Evolutionary conservation across 176 grass and related monocot genomes (phyloP).

Genomic region (Musa schizocarpa): DNA sequence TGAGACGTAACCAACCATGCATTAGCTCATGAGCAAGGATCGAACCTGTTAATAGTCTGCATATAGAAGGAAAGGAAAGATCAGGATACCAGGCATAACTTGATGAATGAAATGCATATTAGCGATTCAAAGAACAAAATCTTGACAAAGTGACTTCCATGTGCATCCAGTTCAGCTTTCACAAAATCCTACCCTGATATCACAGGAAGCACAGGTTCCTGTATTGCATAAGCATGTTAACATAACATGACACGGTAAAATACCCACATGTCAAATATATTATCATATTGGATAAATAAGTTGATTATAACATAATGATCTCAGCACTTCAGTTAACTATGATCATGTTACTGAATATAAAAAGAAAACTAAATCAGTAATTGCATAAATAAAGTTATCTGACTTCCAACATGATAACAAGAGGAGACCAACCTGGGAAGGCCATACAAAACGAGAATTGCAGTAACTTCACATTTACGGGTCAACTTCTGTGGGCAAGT

Average conservation of each 20-base stretch:
- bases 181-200: background rate
- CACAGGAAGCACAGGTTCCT: background rate
- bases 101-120: background rate
- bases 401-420: background rate
- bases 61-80: conserved; percentile 12
- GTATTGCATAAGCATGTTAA: background rate
- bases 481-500: conserved; percentile 71
- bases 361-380: background rate
- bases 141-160: background rate
- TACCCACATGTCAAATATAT: too few species aligned
- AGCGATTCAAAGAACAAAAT: background rate
- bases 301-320: background rate
- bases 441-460: conserved; percentile 88
- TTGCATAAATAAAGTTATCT: background rate
- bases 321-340: background rate
- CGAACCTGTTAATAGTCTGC: conserved; percentile 88
- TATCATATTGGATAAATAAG: background rate
- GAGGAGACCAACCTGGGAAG: conserved; percentile 67
- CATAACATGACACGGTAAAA: too few species aligned
- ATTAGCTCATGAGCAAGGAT: conserved; percentile 98
- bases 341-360: background rate
- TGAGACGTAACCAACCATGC: conserved; percentile 94
- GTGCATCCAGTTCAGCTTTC: background rate
- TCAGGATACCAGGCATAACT: background rate
- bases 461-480: conserved; percentile 80